Evolutionary conservation across 768 basidiomycete genomes (phyloP), one percentile per base, ranked within the genome.

Genomic region (Boletus insuetus): DNA sequence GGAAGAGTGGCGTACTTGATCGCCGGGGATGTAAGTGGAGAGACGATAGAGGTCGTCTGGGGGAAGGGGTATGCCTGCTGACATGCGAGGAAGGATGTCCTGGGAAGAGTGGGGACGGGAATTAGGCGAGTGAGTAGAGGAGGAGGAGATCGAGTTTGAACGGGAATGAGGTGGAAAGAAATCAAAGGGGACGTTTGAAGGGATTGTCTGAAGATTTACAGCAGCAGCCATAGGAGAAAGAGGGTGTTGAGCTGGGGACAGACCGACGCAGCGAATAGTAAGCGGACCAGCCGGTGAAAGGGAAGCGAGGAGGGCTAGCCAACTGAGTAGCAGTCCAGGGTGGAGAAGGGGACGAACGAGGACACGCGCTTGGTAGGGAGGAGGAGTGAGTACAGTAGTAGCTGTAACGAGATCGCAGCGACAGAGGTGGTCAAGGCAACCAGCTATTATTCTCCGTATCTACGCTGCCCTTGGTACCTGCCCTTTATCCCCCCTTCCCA

Each of bases 21-120:
- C 76, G 60, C 60, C 48, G 47, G 60, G 66, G 72, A 77, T 75
- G 71, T 83, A 82, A 66, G 63, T 8, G 11, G 85, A 83, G 64
- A 82, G 76, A 59, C 85, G 80, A 72, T 90, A 91, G 53, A 87
- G 75, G 75, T 91, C 89, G 63, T 90, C 87, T 58, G 76, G 64
- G 49, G 80, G 75, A 51, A 80, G 75, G 52, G 78, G 77, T 61
- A 85, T 72, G 35, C 69, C 73, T 39, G 77, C 66, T 59, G 81
- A 78, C 71, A 83, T 78, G 61, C 82, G 79, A 58, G 77, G 73
- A 56, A 84, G 63, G 64, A 74, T 64, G 61, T 87, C 86, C 69
- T 88, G 87, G 61, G 89, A 85, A 47, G 89, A 91, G 61, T 88
- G 88, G 38, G 89, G 87, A 22, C 89, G 82, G 45, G 89, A 88